Base-by-base conservation (phyloP, 1,284 basidiomycete genomes). In the Ustilago bromivora region DNA sequence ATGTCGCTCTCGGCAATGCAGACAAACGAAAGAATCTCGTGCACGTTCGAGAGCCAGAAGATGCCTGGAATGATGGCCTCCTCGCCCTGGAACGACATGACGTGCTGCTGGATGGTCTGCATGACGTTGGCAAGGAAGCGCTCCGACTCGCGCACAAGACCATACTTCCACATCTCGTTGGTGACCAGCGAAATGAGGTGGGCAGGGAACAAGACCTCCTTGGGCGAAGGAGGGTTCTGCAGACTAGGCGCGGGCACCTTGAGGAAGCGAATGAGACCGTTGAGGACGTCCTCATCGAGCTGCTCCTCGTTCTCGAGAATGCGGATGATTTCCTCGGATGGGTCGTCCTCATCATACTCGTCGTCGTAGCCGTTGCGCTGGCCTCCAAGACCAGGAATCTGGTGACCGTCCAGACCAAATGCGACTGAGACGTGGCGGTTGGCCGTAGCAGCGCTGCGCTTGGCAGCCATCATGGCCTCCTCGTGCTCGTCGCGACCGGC, bases 121-220 rank as follows among this genome's bases (percentile, higher is more conserved):
- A 99, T 99, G 66, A 99, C 94, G 84, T 98, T 98, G 46, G 97
- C 97, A 70, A 99, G 89, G 91, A 99, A 99, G 43, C 96, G 90
- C 87, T 99, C 97, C 87, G 95, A 97, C 87, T 99, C 96, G 32
- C 92, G 90, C 80, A 99, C 98, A 82, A 99, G 91, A 34, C 96
- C 95, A 83, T 98, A 95, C 88, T 98, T 98, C 97, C 97, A 99
- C 96, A 99, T 99, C 88, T 99, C 97, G 87, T 99, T 99, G 23
- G 95, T 97, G 70, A 98, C 93, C 57, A 99, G 89, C 82, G 93
- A 95, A 87, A 99, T 99, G 69, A 99, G 90, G 87, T 99, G 98
- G n/a, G 97, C 96, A 5, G 97, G 97, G 92, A 99, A 99, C 49
- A 99, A 89, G 62, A 99, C 96, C 87, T 99, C 97, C 88, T 98